phyloP scores from a whole-genome alignment of 768 basidiomycete species.

The Serendipita vermifera region DNA sequence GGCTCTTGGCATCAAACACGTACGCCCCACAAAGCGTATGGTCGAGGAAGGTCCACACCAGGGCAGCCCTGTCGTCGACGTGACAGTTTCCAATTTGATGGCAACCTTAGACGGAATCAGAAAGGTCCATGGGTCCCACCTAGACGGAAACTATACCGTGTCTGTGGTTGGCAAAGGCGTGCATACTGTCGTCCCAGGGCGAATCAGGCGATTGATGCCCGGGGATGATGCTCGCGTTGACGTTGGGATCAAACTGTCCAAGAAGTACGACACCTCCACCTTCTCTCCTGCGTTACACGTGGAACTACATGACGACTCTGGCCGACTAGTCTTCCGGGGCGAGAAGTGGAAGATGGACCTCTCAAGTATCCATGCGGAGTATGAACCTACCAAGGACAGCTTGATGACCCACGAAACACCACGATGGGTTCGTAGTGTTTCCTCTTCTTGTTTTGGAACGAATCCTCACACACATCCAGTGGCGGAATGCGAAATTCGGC shows the following conservation, averaged over 20 bases:
- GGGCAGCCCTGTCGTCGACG: slow-evolving; percentile 27
- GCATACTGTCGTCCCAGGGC: slow-evolving; percentile 31
- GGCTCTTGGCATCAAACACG: slow-evolving; percentile 28
- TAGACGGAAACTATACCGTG: slow-evolving; percentile 19
- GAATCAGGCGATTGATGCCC: slow-evolving; percentile 34
- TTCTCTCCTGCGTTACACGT: too few relatives aligned
- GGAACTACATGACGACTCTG: slow-evolving; percentile 25
- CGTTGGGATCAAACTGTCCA: slow-evolving; percentile 29
- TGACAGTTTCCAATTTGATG: slow-evolving; percentile 40
- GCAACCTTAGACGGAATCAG: slow-evolving; percentile 16
- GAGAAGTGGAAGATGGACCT: slow-evolving; percentile 30
- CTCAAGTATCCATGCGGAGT: slow-evolving; percentile 28
- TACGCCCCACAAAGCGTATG: background rate
- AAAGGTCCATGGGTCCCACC: slow-evolving; percentile 27
- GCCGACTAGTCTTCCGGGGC: slow-evolving; percentile 26
- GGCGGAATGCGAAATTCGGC: slow-evolving; percentile 41
- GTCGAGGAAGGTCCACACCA: background rate
- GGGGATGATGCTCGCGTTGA: slow-evolving; percentile 40
- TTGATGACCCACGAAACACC: slow-evolving; percentile 39
- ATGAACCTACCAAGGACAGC: slow-evolving; percentile 28
- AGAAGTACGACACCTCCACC: slow-evolving; percentile 19
- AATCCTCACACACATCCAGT: too few relatives aligned
- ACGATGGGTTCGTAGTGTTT: slow-evolving; percentile 32
- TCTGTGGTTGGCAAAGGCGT: slow-evolving; percentile 18
- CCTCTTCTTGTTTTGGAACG: background rate